Conservation (phyloP, 176 grass and related monocot species). For the Stipa capillata region DNA sequence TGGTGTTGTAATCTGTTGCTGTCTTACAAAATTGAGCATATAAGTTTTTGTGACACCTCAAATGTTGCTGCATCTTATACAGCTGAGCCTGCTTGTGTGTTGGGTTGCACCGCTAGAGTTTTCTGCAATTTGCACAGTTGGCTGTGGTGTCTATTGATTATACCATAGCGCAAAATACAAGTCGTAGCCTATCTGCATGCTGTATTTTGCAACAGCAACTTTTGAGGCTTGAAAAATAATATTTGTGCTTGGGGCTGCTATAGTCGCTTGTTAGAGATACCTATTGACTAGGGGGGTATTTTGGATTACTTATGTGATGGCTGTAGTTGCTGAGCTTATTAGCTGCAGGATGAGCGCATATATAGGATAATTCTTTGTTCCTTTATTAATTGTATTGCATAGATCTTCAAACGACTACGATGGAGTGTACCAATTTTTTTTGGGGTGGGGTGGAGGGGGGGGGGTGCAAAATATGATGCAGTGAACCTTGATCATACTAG, state of each 20-base stretch:
- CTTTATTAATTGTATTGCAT: not conserved
- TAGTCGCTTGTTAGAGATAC: not conserved
- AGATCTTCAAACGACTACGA: not conserved
- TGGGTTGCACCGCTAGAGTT: not conserved
- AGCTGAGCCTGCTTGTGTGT: not conserved
- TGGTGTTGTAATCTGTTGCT: not conserved
- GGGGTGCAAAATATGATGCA: too few species aligned
- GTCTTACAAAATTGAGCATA: not conserved
- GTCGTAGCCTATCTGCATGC: not conserved
- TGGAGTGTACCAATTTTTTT: too few species aligned
- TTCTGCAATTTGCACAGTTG: not conserved
- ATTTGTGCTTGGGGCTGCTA: not conserved
- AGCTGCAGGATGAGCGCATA: not conserved
- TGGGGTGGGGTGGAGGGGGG: too few species aligned
- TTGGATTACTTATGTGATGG: not conserved
- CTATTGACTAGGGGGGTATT: not conserved
- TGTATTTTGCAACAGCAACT: not conserved
- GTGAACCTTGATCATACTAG: not conserved
- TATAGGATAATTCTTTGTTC: not conserved
- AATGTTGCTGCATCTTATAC: not conserved
- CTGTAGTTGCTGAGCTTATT: not conserved
- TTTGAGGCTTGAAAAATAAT: not conserved
- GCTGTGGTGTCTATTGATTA: not conserved
- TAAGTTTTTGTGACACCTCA: not conserved
- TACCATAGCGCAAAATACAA: not conserved